Percentiles rank a stretch among this genome's conserved stretches.
Conservation (phyloP, 148 eudicot genomes). For the Nepenthes gracilis region DNA sequence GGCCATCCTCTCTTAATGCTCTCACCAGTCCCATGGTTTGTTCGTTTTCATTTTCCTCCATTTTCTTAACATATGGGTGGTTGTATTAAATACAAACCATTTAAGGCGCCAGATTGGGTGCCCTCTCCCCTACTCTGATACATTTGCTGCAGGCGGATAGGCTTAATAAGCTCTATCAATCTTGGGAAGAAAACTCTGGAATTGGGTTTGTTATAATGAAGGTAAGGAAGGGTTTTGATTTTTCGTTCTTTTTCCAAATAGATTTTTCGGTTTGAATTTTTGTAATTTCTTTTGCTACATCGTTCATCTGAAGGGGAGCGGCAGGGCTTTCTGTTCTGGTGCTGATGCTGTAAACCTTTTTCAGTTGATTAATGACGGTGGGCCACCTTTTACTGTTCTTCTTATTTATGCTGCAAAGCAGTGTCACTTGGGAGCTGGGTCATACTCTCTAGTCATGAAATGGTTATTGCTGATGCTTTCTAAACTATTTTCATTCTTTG, state of each 20-base stretch:
- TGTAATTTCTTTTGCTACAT: slow-evolving; percentile 5
- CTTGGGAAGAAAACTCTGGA: slow-evolving; percentile 92
- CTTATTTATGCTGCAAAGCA: neutral
- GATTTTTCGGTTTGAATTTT: neutral
- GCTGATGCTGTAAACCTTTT: slow-evolving; percentile 59
- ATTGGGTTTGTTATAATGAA: slow-evolving; percentile 83
- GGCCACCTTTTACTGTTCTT: slow-evolving; percentile 2
- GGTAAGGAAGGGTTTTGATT: slow-evolving; percentile 28
- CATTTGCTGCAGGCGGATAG: slow-evolving; percentile 41
- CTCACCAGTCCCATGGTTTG: slow-evolving; percentile 59
- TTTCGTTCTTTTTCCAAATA: neutral
- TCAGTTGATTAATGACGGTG: slow-evolving; percentile 71
- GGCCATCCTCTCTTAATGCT: slow-evolving; percentile 76
- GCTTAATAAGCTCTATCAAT: slow-evolving; percentile 66
- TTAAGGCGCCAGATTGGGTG: neutral
- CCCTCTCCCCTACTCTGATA: neutral
- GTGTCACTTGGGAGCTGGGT: neutral
- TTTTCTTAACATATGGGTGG: neutral
- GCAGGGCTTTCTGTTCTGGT: slow-evolving; percentile 78
- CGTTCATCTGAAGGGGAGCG: slow-evolving; percentile 51
- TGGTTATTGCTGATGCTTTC: slow-evolving; percentile 5
- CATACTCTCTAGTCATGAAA: neutral
- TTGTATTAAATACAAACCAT: neutral
- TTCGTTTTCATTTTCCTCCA: neutral
- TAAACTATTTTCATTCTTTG: slow-evolving; percentile 12